phyloP scores from a whole-genome alignment of 306 rosid species.

The Macrotyloma uniflorum region DNA sequence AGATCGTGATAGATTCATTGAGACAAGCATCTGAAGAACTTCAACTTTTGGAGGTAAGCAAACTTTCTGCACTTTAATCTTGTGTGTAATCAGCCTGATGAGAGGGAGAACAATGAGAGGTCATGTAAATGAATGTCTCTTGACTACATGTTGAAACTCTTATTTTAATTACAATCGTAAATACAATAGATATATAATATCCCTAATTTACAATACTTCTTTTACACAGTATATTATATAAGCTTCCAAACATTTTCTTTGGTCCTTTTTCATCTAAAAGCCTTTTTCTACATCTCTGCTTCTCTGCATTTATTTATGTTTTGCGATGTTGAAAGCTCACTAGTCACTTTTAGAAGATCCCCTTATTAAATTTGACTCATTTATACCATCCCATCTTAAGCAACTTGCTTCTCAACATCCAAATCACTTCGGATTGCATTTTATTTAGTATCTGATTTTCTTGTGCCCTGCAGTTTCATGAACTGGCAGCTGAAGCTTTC shows the following conservation, averaged over 20 bases:
- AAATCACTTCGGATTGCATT: neutral
- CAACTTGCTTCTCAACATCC: neutral
- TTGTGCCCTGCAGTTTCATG: constrained; percentile 68
- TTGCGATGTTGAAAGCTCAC: neutral
- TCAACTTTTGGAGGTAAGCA: constrained; percentile 81
- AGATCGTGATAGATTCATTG: constrained; percentile 71
- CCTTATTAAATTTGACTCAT: neutral
- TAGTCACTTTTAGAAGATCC: neutral
- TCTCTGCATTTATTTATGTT: too few relatives aligned
- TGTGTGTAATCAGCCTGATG: neutral
- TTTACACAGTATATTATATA: neutral
- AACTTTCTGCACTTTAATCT: constrained; percentile 12
- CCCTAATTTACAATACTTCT: neutral
- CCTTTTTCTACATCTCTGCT: too few relatives aligned
- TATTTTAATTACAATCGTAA: neutral
- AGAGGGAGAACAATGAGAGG: neutral
- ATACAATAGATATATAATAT: neutral
- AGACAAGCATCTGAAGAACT: constrained; percentile 87
- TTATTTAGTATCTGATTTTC: constrained; percentile 16
- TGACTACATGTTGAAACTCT: too few relatives aligned
- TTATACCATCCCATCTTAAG: neutral
- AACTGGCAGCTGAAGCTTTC: constrained; percentile 94
- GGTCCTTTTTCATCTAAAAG: neutral
- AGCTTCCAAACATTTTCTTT: neutral
- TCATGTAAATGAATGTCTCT: neutral